phyloP scores from a whole-genome alignment of 2,329 filamentous ascomycete genomes.

The Colletotrichum magnum region DNA sequence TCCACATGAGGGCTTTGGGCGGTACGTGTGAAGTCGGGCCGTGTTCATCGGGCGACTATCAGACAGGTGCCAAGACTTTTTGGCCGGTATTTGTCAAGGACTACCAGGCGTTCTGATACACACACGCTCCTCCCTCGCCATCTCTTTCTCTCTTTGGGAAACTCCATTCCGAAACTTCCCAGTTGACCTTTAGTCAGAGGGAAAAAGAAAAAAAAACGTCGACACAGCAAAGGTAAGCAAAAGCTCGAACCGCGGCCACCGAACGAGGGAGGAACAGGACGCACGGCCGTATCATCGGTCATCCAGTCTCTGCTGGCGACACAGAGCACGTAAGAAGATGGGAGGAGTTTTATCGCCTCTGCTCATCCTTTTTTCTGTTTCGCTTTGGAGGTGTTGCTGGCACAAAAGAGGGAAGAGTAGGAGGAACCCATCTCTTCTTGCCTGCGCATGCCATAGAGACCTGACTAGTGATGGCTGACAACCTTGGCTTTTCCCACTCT shows the following conservation, averaged over 20 bases:
- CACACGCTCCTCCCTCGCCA: not conserved
- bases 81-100: conserved; percentile 25
- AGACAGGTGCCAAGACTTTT: conserved; percentile 28
- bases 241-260: not conserved
- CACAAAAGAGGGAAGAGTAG: too few species aligned
- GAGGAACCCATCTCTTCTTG: not conserved
- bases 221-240: not conserved
- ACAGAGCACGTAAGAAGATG: not conserved
- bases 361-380: too few species aligned
- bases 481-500: not conserved
- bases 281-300: conserved; percentile 27
- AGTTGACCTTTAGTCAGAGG: too few species aligned
- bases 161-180: too few species aligned
- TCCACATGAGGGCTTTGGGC: not conserved
- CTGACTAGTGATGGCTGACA: not conserved
- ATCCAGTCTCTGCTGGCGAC: not conserved
- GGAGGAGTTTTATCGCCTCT: too few species aligned
- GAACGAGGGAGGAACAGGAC: conserved; percentile 14
- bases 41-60: conserved; percentile 15
- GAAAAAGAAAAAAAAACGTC: not conserved
- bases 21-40: not conserved
- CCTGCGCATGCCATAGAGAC: too few species aligned
- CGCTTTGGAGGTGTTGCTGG: not conserved
- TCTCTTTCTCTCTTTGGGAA: not conserved
- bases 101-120: conserved; percentile 21